Conservation (phyloP, 108 stramenopile species). For the Epipyxis sp. region DNA sequence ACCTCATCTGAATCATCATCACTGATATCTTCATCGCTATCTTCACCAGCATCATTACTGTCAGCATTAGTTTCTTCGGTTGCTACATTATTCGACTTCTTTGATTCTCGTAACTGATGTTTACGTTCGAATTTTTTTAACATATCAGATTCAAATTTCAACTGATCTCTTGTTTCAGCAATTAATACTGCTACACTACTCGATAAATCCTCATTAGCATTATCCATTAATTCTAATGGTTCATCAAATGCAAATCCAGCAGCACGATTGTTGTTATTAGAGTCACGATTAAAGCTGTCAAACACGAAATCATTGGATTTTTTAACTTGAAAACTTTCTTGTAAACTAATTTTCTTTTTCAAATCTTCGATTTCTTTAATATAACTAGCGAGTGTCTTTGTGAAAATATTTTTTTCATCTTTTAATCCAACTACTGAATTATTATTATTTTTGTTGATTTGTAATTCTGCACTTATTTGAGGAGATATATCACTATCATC, state of each 20-base stretch:
- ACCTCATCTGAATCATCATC: constrained; percentile 3
- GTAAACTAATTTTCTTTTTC: neutral
- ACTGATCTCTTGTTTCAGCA: neutral
- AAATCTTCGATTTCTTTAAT: constrained; percentile 20
- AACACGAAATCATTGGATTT: too few relatives aligned
- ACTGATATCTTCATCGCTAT: neutral
- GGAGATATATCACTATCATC: neutral
- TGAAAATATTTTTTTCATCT: neutral
- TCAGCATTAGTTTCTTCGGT: too few relatives aligned
- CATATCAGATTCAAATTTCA: too few relatives aligned
- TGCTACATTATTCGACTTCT: too few relatives aligned
- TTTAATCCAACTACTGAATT: neutral
- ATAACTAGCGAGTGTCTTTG: neutral
- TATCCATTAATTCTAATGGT: too few relatives aligned
- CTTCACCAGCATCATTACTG: too few relatives aligned
- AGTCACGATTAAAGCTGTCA: too few relatives aligned
- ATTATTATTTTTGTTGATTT: neutral
- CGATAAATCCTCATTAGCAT: neutral
- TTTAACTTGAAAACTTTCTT: too few relatives aligned
- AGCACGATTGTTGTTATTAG: neutral
- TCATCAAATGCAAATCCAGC: neutral
- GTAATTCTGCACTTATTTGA: too few relatives aligned
- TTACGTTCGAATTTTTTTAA: too few relatives aligned
- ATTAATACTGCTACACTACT: neutral
- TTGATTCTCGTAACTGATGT: too few relatives aligned